Base-by-base conservation (phyloP, 257 asterid genomes). In the Solanum boliviense region DNA sequence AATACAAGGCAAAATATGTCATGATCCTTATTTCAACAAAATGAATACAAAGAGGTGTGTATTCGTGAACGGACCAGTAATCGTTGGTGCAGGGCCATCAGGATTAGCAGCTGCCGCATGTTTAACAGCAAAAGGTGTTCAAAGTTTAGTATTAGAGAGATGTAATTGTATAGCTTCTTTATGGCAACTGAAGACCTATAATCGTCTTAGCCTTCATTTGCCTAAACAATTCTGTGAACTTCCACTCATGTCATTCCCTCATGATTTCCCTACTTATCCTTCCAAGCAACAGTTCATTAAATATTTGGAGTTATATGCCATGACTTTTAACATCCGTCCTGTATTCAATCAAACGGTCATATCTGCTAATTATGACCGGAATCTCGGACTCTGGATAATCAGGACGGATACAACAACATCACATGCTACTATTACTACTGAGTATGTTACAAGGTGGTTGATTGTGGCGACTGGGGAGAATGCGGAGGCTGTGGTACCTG, bases 61-160 rank as follows among this genome's bases (percentile, higher is more conserved):
- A 1, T 89, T 88, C 70, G 92, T 95, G 0, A 94, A 94, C 13
- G 95, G 94, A 3, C 95, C 99, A 2, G 88, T 96, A 1, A 95
- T 96, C 56, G 94, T 96, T 15, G 99, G 99, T 0, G 99, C 98
- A 0, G 98, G 99, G 8, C 98, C 99, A 0, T 94, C 98, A 31
- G 98, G 99, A 1, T 91, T 96, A 13, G 99, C 99, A 0, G 96
- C 91, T 9, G 96, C 98, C 2, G 98, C 98, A 3, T 95, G 99
- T 84, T 62, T 96, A 83, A 90, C 89, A 71, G 92, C 88, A 18
- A 88, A 88, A 20, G 95, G 95, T 1, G 91, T 95, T 8, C 96
- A 96, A 2, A 92, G 96, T 5, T 83, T 94, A 16, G 85, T 96
- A 2, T 41, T 96, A 15, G 98, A 96, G 92, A 89, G 99, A 89